phyloP scores from a whole-genome alignment of 1,284 basidiomycete genomes.

The Phlebopus sp. region DNA sequence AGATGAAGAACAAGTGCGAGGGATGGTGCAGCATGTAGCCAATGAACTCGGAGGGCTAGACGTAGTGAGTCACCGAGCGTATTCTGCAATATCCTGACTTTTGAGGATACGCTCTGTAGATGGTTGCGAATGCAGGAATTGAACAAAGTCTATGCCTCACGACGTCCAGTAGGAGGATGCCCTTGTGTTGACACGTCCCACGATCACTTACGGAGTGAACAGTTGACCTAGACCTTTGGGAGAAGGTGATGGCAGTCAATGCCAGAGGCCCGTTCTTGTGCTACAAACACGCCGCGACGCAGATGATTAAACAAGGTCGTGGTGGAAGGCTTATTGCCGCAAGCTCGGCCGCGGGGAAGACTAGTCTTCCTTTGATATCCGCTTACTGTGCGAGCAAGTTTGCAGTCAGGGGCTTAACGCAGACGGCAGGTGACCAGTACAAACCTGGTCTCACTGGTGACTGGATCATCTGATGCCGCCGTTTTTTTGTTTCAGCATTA shows the following conservation, averaged over 20 bases:
- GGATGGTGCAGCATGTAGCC: conserved; percentile 3
- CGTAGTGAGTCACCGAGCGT: conserved; percentile 12
- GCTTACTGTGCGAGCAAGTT: conserved; percentile 41
- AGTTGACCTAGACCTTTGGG: conserved; percentile 8
- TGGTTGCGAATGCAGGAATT: conserved; percentile 13
- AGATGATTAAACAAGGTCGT: conserved; percentile 43
- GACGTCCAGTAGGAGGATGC: too few species aligned
- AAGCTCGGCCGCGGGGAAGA: conserved; percentile 23
- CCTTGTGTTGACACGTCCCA: too few species aligned
- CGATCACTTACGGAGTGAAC: not conserved
- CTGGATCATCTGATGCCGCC: conserved; percentile 2
- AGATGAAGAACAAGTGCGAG: conserved; percentile 4
- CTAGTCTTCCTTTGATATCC: not conserved
- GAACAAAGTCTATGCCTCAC: not conserved
- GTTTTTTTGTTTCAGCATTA: conserved; percentile 8
- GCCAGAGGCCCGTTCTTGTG: conserved; percentile 26
- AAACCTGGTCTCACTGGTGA: not conserved
- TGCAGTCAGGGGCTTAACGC: conserved; percentile 41
- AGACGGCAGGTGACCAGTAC: conserved; percentile 26
- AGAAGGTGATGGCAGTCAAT: conserved; percentile 21
- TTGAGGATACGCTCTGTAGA: conserved; percentile 1
- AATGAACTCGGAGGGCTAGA: conserved; percentile 8
- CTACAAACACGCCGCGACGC: conserved; percentile 36
- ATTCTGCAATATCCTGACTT: not conserved
- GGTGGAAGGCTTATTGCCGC: conserved; percentile 42